Base-by-base conservation (phyloP, 225 moss, liverwort and hornwort species). In the Polytrichum commune region DNA sequence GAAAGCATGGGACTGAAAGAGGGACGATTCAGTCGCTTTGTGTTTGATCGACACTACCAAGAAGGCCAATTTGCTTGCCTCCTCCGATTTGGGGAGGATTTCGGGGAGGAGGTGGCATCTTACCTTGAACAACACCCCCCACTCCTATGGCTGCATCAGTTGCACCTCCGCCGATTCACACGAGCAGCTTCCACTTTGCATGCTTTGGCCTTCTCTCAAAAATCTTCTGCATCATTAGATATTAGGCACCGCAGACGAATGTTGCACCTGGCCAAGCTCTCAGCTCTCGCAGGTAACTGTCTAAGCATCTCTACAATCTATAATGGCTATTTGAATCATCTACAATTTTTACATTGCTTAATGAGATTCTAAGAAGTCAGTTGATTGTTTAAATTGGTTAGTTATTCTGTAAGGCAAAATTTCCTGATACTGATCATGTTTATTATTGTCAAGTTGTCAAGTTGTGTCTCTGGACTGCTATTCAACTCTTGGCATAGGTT, bases 1-100 rank as follows among this genome's bases (percentile, higher is more conserved):
- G 97, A 98, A 83, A 98, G 97, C 56, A 98, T 98, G 97, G 97
- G 97, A 29, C 82, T 95, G 30, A 91, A 92, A 73, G 97, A 98
- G 81, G 97, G 97, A 61, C 92, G 97, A 62, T 95, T 98, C 55
- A 95, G 97, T 77, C 91, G 91, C 73, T 98, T 90, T 76, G 97
- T 98, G 32, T 95, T 98, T 32, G 90, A 93, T 64, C 91, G 95
- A 27, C 83, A 90, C 62, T 93, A 90, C 77, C 79, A 85, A 63
- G 80, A 85, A 78, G 92, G 88, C 63, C 92, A 94, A 71, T 95
- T 85, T 67, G 92, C 95, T 54, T 93, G 90, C 72, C 82, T 98
- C 29, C 80, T 98, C 72, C 89, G 81, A 26, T 89, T 93, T 76
- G 97, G 94, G 73, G 95, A 98, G 77, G 97, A 95, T 74, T 98